Percentiles rank a stretch among this genome's conserved stretches.
Evolutionary conservation across 805 yeast genomes (phyloP).

Genomic region (Yamadazyma olivae): DNA sequence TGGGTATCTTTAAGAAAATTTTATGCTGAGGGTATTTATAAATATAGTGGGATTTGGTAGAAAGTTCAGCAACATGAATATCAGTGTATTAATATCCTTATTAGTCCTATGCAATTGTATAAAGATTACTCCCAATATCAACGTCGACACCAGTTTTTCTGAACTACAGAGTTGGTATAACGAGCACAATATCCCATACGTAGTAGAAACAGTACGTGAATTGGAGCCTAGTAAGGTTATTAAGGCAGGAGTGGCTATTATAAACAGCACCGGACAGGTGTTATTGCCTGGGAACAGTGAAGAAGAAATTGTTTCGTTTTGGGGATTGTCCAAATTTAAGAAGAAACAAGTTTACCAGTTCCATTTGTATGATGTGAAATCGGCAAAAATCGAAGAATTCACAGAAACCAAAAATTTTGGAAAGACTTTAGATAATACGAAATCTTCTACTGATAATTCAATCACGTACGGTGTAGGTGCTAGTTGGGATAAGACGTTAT

Average conservation of each 20-base stretch:
- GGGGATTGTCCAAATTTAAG: conserved; percentile 1
- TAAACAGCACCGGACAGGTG: conserved; percentile 1
- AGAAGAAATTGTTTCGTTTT: conserved; percentile 6
- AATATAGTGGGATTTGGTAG: no score
- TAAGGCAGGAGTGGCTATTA: conserved; percentile 2
- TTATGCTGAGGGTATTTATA: no score
- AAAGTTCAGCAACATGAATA: no score
- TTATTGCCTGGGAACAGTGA: conserved; percentile 6
- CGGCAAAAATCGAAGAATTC: not conserved
- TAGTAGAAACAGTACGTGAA: conserved; percentile 2
- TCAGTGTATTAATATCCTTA: no score
- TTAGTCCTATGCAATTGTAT: no score
- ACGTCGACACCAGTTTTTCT: conserved; percentile 1
- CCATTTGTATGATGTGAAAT: conserved; percentile 1
- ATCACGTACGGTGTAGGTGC: conserved; percentile 14
- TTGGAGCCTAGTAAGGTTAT: conserved; percentile 1
- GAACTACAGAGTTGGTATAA: conserved; percentile 5
- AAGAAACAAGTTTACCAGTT: conserved; percentile 1
- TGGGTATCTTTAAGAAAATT: no score
- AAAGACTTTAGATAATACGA: conserved; percentile 6
- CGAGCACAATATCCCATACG: conserved; percentile 3
- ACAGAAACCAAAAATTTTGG: conserved; percentile 4
- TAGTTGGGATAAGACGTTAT: conserved; percentile 22
- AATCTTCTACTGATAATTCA: conserved; percentile 3
- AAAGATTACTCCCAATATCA: conserved; percentile 4